Evolutionary conservation across 1,284 basidiomycete species (phyloP), one percentile per base, ranked within the genome.

Genomic region (Fistulinella cinereoalba): DNA sequence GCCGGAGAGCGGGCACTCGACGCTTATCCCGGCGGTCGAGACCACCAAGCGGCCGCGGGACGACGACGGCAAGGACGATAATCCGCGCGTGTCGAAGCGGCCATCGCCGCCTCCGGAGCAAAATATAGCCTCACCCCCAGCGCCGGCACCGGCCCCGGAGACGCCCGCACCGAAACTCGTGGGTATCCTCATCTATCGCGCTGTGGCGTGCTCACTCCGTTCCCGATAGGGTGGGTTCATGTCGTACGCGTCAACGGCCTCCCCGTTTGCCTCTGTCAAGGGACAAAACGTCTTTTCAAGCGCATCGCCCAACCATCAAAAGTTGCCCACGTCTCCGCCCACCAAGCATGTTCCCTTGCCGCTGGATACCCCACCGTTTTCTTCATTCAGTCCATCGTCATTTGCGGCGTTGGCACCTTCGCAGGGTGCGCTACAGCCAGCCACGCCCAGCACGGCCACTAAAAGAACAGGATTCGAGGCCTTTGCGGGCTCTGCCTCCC

Each of bases 21-120:
- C 41, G 23, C 21, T 47, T 11, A 37, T 43, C 6, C 41, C 53
- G 6, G 41, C 46, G 11, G 50, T 50, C 2, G 61, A 64, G 41
- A 51, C 60, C 4, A 47, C 49, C n/a, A 70, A 68, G 39, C 61
- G 69, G 18, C 58, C 57, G 6, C 56, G 67, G 43, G 69, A 68
- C 32, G 62, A 70, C 23, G 44, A 51, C 10, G 56, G 68, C 43
- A 56, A 67, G 39, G 64, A 66, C 37, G 58, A 61, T 27, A 69
- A 68, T 46, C 60, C 66, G 65, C 74, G 80, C 34, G 77, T 81
- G 54, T 71, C 72, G 29, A 86, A 86, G 60, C 69, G 80, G 47
- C 81, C 78, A 2, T 77, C 85, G 11, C 85, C 85, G 10, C 83
- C 85, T 23, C 85, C 83, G 2, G 81, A 84, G 47, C 58, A 74